phyloP scores from a whole-genome alignment of 495 filamentous ascomycete genomes.

The Penicillium bialowiezense region DNA sequence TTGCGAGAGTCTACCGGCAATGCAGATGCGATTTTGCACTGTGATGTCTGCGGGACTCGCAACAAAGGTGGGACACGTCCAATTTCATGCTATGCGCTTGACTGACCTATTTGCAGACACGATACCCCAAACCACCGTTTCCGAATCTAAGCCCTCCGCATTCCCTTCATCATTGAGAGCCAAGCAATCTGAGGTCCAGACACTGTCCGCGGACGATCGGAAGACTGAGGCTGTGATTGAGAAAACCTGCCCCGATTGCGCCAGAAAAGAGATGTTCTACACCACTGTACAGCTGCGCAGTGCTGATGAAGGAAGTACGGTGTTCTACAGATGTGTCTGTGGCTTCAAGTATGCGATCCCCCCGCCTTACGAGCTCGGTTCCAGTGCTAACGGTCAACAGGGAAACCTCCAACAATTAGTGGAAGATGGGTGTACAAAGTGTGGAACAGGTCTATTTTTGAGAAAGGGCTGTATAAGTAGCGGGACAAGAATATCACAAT shows the following conservation, averaged over 20 bases:
- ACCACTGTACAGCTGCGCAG: conserved; percentile 82
- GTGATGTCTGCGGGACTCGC: conserved; percentile 78
- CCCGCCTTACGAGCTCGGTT: background rate
- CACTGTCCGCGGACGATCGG: conserved; percentile 71
- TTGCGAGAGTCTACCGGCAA: conserved; percentile 75
- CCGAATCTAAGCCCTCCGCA: conserved; percentile 74
- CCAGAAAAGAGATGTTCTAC: conserved; percentile 77
- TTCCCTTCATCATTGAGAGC: conserved; percentile 86
- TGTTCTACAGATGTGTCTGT: conserved; percentile 85
- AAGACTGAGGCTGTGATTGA: conserved; percentile 71
- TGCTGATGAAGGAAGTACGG: conserved; percentile 92
- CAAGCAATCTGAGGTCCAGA: conserved; percentile 82
- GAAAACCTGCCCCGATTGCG: conserved; percentile 76
- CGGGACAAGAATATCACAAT: conserved; percentile 28
- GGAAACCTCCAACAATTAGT: conserved; percentile 43
- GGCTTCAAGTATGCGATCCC: conserved; percentile 66
- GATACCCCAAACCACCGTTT: conserved; percentile 75
- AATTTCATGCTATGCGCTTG: background rate
- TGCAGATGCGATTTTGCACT: conserved; percentile 69
- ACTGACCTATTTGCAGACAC: conserved; percentile 54
- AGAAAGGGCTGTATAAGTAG: conserved; percentile 22
- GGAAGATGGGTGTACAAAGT: conserved; percentile 22
- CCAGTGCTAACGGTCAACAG: conserved; percentile 16
- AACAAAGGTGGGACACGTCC: conserved; percentile 63
- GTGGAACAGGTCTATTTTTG: conserved; percentile 24